phyloP scores from a whole-genome alignment of 257 asterid species.

The Solanum chmielewskii region DNA sequence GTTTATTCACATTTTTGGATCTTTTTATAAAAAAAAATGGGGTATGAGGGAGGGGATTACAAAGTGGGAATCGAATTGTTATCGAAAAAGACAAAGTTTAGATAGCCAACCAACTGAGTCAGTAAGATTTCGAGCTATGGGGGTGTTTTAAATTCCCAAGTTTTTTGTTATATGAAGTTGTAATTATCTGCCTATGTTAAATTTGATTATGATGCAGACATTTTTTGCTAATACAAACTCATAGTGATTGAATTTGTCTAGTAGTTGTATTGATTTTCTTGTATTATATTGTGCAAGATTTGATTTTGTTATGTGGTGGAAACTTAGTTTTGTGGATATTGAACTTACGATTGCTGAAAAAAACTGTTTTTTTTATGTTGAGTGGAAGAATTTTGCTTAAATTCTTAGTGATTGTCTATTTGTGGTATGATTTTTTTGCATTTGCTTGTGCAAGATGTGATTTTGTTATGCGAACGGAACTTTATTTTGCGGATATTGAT shows the following conservation, averaged over 20 bases:
- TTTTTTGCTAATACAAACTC: neutral
- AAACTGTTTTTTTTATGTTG: constrained; percentile 16
- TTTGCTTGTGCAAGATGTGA: neutral
- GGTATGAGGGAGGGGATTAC: neutral
- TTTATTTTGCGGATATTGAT: neutral
- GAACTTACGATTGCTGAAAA: constrained; percentile 20
- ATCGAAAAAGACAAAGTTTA: neutral
- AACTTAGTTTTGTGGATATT: neutral
- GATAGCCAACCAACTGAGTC: neutral
- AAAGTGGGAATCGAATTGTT: neutral
- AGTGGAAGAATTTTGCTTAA: constrained; percentile 29
- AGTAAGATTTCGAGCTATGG: neutral
- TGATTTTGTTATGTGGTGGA: neutral
- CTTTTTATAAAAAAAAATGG: constrained; percentile 1
- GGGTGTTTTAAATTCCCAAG: neutral
- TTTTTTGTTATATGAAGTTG: constrained; percentile 6
- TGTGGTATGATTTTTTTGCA: neutral
- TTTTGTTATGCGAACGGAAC: neutral
- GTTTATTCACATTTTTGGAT: constrained; percentile 24
- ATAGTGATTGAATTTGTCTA: neutral
- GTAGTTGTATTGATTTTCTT: neutral
- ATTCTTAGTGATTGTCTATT: neutral
- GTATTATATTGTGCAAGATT: neutral
- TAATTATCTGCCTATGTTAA: neutral
- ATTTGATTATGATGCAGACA: neutral